Conservation (phyloP, 2,329 filamentous ascomycete species). For the Alternaria sp. region DNA sequence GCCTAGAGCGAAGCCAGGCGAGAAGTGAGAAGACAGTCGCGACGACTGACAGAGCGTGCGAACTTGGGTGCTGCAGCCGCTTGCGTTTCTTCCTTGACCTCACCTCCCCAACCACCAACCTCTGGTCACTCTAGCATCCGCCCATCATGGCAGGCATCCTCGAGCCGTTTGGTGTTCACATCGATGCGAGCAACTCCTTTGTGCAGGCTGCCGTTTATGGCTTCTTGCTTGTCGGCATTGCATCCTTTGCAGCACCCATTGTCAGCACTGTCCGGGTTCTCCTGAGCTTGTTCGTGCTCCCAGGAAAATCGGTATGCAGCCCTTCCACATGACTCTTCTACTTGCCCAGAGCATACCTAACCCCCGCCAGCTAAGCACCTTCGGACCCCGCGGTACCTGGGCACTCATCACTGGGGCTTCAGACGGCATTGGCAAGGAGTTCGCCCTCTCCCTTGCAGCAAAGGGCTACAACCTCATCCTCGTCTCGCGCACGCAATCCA, state of each 20-base stretch:
- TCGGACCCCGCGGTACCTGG: conserved; percentile 92
- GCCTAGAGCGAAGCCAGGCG: conserved; percentile 4
- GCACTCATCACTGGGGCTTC: conserved; percentile 94
- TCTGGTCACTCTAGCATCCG: neutral
- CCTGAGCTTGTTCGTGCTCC: conserved; percentile 59
- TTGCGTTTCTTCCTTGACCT: conserved; percentile 2
- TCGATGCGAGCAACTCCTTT: conserved; percentile 41
- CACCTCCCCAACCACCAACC: neutral
- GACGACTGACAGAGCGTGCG: neutral
- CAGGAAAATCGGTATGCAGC: conserved; percentile 55
- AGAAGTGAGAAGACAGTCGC: conserved; percentile 2
- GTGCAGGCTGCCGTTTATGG: conserved; percentile 38
- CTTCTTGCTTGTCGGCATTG: conserved; percentile 42
- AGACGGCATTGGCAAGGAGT: conserved; percentile 97
- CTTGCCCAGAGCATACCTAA: conserved; percentile 19
- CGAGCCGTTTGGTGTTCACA: conserved; percentile 42
- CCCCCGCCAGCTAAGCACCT: conserved; percentile 74
- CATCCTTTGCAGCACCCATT: conserved; percentile 45
- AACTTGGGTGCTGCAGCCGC: neutral
- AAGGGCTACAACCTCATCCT: conserved; percentile 96
- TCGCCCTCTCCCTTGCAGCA: conserved; percentile 84
- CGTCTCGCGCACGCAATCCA: conserved; percentile 92
- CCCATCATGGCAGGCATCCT: conserved; percentile 26
- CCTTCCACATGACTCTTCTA: neutral
- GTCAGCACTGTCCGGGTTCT: conserved; percentile 58